phyloP scores from a whole-genome alignment of 129 eudicot species.

The Artemisia argyi region DNA sequence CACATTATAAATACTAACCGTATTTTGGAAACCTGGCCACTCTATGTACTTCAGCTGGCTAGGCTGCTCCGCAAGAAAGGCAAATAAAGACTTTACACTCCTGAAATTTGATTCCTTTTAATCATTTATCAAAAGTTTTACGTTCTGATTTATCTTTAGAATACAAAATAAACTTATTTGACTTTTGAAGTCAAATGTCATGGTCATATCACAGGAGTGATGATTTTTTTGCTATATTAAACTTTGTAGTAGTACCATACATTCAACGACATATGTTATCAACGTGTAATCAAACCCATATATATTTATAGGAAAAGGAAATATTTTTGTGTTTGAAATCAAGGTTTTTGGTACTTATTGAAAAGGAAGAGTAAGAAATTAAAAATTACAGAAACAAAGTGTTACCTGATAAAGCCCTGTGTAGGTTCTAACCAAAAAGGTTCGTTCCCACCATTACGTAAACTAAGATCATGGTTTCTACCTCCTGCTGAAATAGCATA shows the following conservation, averaged over 20 bases:
- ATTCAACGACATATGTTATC: neutral
- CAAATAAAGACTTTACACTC: conserved; percentile 43
- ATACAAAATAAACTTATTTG: neutral
- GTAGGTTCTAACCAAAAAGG: conserved; percentile 51
- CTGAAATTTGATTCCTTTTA: conserved; percentile 36
- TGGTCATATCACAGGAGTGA: neutral
- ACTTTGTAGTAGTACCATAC: neutral
- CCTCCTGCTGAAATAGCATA: conserved; percentile 39
- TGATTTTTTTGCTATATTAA: neutral
- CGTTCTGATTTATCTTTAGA: neutral
- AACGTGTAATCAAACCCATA: conserved; percentile 10
- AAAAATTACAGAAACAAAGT: neutral
- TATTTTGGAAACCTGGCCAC: conserved; percentile 91
- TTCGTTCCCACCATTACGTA: conserved; percentile 36
- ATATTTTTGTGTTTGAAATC: neutral
- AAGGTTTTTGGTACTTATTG: neutral
- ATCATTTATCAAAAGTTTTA: conserved; percentile 3
- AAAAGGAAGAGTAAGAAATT: neutral
- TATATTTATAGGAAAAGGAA: neutral
- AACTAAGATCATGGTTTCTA: conserved; percentile 38
- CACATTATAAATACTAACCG: conserved; percentile 50
- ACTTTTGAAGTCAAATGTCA: conserved; percentile 7
- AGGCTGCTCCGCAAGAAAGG: conserved; percentile 78
- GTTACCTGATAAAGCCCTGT: conserved; percentile 29
- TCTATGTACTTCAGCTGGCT: conserved; percentile 89